These are phyloP conservation scores for Acrocalymma vagum DNA, from an alignment of 2,329 filamentous ascomycete genomes.

Conservation along the genomic window DNA sequence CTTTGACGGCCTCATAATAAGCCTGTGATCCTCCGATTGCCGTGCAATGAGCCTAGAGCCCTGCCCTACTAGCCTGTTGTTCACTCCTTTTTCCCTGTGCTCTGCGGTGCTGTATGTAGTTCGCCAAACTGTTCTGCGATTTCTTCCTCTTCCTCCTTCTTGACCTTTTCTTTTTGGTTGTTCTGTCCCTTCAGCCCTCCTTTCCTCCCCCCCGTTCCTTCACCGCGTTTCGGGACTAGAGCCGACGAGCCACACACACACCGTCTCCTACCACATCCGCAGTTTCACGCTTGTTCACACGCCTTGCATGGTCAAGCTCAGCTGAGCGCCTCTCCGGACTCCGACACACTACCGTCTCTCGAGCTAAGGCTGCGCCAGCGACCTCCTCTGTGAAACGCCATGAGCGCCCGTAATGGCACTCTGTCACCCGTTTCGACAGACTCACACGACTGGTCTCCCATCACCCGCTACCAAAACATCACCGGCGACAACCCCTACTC, in stretches of 20 bases:
- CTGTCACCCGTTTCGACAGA: conserved; percentile 51
- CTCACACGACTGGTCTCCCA: conserved; percentile 52
- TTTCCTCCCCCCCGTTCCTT: conserved; percentile 20
- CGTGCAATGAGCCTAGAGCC: conserved; percentile 3
- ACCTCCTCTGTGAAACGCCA: conserved; percentile 35
- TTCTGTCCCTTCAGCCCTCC: conserved; percentile 6
- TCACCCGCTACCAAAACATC: conserved; percentile 47
- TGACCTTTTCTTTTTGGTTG: conserved; percentile 22
- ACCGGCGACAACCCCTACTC: conserved; percentile 49
- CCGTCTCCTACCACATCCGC: conserved; percentile 16
- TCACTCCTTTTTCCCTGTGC: no score
- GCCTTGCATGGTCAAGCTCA: conserved; percentile 9
- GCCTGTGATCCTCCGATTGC: conserved; percentile 15
- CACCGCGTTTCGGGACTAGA: conserved; percentile 17
- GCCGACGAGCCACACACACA: conserved; percentile 15
- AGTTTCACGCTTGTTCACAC: conserved; percentile 19
- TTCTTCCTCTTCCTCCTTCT: background rate
- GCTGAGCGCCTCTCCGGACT: conserved; percentile 10
- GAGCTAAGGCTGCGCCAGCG: conserved; percentile 9
- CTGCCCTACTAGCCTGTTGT: no score
- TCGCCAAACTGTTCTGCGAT: background rate
- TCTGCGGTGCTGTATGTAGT: background rate
- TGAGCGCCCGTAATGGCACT: conserved; percentile 50
- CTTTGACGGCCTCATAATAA: conserved; percentile 17
- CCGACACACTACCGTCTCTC: conserved; percentile 18